Evolutionary conservation across 371 early-diverging fungal species (phyloP), one percentile per base, ranked within the genome.

Genomic region (Syncephalastrum sp.): DNA sequence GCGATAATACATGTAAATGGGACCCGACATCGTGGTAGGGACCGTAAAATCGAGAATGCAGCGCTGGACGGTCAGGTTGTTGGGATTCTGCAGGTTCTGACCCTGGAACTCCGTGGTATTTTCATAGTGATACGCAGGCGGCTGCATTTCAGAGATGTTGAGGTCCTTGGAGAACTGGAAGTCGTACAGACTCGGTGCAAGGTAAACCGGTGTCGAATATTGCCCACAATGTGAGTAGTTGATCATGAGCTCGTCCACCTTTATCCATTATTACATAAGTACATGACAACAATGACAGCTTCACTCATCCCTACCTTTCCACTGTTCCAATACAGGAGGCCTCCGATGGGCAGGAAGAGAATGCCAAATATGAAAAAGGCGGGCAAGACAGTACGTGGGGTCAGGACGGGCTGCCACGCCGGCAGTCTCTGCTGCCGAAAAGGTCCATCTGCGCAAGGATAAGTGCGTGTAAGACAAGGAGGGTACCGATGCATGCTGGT

Each of bases 371-470:
- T 70, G 61, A 97, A 91, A 57, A 97, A 89, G 15, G 94, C 88
- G 4, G 97, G 97, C 17, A 97, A 69, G 10, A 95, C 98, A 47
- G 91, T 88, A 62, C 90, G 91, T 45, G 99, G 98, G 6, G 96
- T 97, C 44, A 98, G 80, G 21, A 98, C 88, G 1, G 99, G 99
- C 70, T 97, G 97, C 97, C 97, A 98, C 5, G 97, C 94, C 65
- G 93, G 93, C 64, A 98, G 83, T 16, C 95, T 87, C 73, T 98
- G 98, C 76, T 98, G 99, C 79, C 94, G 93, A 75, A 97, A 97
- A 5, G 96, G 92, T 50, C 94, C 95, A 81, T 97, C 90, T 91
- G 64, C 23, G 38, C 5, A 17, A 14, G 2, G 7, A 10, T 33
- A 10, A 33, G 8, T 33, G 1, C 1, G 38, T 33, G 10, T 33